phyloP scores from a whole-genome alignment of 139 green algal species.

The Tetratostichococcus sp. region DNA sequence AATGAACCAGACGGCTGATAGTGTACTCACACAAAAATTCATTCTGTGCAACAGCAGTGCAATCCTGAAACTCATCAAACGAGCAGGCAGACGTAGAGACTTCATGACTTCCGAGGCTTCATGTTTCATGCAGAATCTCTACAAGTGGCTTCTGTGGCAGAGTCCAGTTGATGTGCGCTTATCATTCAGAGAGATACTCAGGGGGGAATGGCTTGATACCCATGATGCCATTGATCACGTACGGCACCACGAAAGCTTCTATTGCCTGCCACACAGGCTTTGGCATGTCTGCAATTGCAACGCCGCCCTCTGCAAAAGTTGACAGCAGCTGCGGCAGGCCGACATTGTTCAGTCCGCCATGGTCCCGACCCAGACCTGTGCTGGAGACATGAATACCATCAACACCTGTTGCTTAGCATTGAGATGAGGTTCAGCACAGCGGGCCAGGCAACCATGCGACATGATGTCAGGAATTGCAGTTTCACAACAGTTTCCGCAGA shows the following conservation, averaged over 20 bases:
- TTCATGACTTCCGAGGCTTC: too few relatives aligned
- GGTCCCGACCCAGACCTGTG: not conserved
- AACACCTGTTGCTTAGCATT: not conserved
- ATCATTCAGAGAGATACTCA: not conserved
- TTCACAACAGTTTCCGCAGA: not conserved
- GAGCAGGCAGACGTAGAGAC: too few relatives aligned
- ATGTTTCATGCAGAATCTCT: too few relatives aligned
- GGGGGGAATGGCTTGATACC: not conserved
- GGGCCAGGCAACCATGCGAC: too few relatives aligned
- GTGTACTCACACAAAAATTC: too few relatives aligned
- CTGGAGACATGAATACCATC: too few relatives aligned
- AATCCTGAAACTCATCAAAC: too few relatives aligned
- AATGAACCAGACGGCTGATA: too few relatives aligned
- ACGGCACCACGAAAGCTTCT: not conserved
- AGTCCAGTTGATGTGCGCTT: too few relatives aligned
- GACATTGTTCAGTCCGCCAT: not conserved
- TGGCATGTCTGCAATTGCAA: not conserved
- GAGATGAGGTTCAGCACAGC: not conserved
- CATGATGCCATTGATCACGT: not conserved
- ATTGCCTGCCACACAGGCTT: not conserved
- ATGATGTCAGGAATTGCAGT: not conserved
- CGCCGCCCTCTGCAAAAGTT: not conserved
- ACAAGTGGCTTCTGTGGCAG: too few relatives aligned
- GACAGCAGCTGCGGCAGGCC: not conserved
- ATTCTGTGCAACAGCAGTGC: too few relatives aligned